Conservation (phyloP, 2,329 filamentous ascomycete species). For the Colletotrichum phormii region DNA sequence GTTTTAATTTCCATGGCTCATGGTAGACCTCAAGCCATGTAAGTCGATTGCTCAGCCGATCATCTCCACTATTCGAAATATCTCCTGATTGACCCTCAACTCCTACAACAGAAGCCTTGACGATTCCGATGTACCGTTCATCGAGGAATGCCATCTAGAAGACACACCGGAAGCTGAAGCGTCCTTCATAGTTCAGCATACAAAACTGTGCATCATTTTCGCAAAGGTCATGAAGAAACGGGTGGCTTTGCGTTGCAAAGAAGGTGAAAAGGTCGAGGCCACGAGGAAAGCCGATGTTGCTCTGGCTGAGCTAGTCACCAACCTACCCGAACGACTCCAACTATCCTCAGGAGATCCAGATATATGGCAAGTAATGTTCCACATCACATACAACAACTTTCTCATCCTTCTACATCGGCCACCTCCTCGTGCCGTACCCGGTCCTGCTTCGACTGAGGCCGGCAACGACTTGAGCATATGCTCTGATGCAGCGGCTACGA, state of each 20-base stretch:
- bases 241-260: slow-evolving; percentile 29
- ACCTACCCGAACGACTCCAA: slow-evolving; percentile 44
- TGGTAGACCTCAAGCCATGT: slow-evolving; percentile 63
- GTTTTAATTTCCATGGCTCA: slow-evolving; percentile 52
- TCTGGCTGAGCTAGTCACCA: slow-evolving; percentile 45
- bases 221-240: slow-evolving; percentile 49
- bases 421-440: slow-evolving; percentile 35
- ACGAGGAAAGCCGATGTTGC: slow-evolving; percentile 45
- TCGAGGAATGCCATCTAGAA: slow-evolving; percentile 58
- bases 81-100: not conserved
- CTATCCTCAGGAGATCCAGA: slow-evolving; percentile 38
- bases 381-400: slow-evolving; percentile 50
- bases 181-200: slow-evolving; percentile 59
- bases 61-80: not conserved
- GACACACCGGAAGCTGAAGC: slow-evolving; percentile 51
- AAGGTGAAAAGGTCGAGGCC: slow-evolving; percentile 41
- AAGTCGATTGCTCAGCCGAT: slow-evolving; percentile 18
- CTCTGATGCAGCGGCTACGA: slow-evolving; percentile 42
- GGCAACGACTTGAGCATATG: slow-evolving; percentile 46
- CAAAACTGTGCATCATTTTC: slow-evolving; percentile 62
- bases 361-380: slow-evolving; percentile 47
- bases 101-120: slow-evolving; percentile 52
- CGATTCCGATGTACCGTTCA: slow-evolving; percentile 60
- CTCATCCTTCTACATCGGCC: slow-evolving; percentile 49
- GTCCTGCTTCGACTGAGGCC: slow-evolving; percentile 28